These are phyloP conservation scores for Moesziomyces parantarcticus DNA, from an alignment of 1,284 basidiomycete genomes.

Conservation along the genomic window DNA sequence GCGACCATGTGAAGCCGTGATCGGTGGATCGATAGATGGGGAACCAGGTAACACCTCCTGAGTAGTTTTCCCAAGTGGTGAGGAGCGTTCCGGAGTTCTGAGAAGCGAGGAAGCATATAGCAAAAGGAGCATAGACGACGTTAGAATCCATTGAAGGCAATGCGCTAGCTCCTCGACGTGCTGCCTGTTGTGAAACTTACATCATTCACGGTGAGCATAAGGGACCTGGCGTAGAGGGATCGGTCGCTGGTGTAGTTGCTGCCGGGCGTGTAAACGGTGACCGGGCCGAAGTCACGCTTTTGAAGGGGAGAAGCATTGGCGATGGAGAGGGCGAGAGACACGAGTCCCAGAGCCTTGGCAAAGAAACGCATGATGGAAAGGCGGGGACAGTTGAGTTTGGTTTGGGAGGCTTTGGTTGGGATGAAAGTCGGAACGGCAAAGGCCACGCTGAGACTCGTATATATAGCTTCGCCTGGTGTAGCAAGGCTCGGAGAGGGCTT, in stretches of 20 bases:
- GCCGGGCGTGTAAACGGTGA: slow-evolving; percentile 36
- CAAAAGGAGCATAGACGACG: neutral
- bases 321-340: slow-evolving; percentile 9
- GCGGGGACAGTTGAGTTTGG: neutral
- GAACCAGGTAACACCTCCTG: slow-evolving; percentile 27
- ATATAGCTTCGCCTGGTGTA: too few relatives aligned
- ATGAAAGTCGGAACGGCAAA: too few relatives aligned
- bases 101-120: neutral
- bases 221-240: slow-evolving; percentile 32
- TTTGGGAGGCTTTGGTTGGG: neutral
- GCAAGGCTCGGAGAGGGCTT: too few relatives aligned
- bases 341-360: slow-evolving; percentile 8
- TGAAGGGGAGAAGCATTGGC: slow-evolving; percentile 16
- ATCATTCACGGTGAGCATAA: slow-evolving; percentile 38
- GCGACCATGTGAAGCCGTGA: slow-evolving; percentile 36
- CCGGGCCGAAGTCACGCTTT: too few relatives aligned
- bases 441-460: too few relatives aligned
- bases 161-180: neutral
- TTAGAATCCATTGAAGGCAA: neutral
- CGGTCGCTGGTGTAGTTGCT: slow-evolving; percentile 33
- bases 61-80: slow-evolving; percentile 39
- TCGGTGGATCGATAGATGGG: slow-evolving; percentile 45
- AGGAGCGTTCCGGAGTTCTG: slow-evolving; percentile 35
- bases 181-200: neutral
- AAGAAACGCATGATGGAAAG: slow-evolving; percentile 9